A percentile compares a stretch with the other conserved stretches of the same genome.
phyloP scores from a whole-genome alignment of 306 rosid species.

The Dalbergia cochinchinensis region DNA sequence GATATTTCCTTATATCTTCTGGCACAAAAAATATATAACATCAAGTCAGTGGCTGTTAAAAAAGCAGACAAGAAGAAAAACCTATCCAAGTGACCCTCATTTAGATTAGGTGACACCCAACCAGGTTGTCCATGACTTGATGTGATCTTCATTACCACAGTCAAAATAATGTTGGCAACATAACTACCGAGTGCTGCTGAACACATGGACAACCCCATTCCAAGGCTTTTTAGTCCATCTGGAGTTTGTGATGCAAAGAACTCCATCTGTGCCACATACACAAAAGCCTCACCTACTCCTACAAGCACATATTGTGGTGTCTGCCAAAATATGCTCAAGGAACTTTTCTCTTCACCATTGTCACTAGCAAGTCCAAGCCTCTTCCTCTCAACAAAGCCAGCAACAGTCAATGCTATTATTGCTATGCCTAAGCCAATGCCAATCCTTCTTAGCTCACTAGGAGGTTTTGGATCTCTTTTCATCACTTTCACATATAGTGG shows the following conservation, averaged over 20 bases:
- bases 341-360: conserved; percentile 51
- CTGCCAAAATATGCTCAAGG: conserved; percentile 71
- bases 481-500: conserved; percentile 50
- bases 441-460: conserved; percentile 56
- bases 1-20: conserved; percentile 50
- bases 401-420: conserved; percentile 54
- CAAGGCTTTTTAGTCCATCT: conserved; percentile 65
- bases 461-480: conserved; percentile 56
- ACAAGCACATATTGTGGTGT: conserved; percentile 67
- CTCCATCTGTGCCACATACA: conserved; percentile 69
- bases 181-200: conserved; percentile 67
- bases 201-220: conserved; percentile 65
- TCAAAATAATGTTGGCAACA: conserved; percentile 58
- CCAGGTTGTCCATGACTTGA: conserved; percentile 56
- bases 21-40: conserved; percentile 54
- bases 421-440: conserved; percentile 63
- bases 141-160: conserved; percentile 60
- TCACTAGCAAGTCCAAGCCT: conserved; percentile 45
- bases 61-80: conserved; percentile 65
- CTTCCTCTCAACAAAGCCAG: conserved; percentile 59
- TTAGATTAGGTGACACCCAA: conserved; percentile 71
- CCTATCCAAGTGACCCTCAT: conserved; percentile 69
- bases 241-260: conserved; percentile 64
- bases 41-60: conserved; percentile 56
- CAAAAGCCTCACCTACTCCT: conserved; percentile 65